These are phyloP conservation scores for Rhynchospora pubera DNA, from an alignment of 176 grass and related monocot species.

Conservation along the genomic window DNA sequence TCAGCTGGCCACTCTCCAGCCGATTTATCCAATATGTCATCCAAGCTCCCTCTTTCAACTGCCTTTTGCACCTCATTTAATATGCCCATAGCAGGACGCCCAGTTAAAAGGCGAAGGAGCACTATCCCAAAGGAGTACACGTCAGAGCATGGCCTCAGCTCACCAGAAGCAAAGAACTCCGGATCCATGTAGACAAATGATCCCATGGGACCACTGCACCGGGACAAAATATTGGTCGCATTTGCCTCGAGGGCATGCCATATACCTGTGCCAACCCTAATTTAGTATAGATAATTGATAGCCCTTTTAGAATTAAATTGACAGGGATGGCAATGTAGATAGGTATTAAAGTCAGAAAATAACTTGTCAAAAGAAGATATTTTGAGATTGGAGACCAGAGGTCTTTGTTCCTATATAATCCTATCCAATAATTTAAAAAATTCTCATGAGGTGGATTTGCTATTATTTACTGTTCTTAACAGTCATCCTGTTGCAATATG, in stretches of 20 bases:
- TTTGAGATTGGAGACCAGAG: neutral
- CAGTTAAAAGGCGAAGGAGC: constrained; percentile 59
- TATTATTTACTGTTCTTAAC: neutral
- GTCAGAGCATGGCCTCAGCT: constrained; percentile 51
- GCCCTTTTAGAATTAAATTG: neutral
- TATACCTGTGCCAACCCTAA: neutral
- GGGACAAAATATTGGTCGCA: constrained; percentile 52
- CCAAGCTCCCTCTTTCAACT: constrained; percentile 38
- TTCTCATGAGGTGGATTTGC: neutral
- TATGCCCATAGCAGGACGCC: constrained; percentile 48
- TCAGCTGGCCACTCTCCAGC: constrained; percentile 48
- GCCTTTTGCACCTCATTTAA: constrained; percentile 54
- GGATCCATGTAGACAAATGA: constrained; percentile 80
- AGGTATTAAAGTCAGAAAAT: neutral
- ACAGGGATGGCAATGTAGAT: neutral
- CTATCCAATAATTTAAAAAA: neutral
- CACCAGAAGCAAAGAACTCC: constrained; percentile 59
- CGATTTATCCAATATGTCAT: constrained; percentile 54
- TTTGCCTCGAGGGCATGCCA: constrained; percentile 36
- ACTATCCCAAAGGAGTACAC: constrained; percentile 70
- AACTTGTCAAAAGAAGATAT: neutral
- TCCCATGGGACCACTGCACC: constrained; percentile 62
- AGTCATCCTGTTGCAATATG: neutral
- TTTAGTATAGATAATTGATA: neutral
- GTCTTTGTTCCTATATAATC: neutral